Evolutionary conservation across 2,329 filamentous ascomycete genomes (phyloP).

Genomic region (Fusarium bulbicola): DNA sequence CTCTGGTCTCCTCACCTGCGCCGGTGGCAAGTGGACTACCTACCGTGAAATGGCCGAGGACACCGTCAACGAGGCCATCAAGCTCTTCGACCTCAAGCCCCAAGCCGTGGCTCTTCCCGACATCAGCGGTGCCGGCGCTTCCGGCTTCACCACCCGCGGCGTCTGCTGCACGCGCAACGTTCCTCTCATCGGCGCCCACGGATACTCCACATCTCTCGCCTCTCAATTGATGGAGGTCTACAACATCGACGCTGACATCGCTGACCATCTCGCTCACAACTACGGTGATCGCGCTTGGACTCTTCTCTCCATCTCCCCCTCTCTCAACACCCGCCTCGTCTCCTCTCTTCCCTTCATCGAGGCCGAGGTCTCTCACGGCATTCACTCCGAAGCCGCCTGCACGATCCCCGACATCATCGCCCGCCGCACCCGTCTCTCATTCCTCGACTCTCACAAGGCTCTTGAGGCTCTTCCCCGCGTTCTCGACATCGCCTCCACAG

Average conservation of each 20-base stretch:
- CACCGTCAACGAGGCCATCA: constrained; percentile 81
- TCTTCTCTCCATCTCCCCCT: constrained; percentile 63
- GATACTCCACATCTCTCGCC: constrained; percentile 57
- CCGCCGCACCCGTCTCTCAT: constrained; percentile 76
- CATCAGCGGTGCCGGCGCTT: constrained; percentile 70
- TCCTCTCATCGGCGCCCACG: constrained; percentile 79
- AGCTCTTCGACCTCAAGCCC: constrained; percentile 68
- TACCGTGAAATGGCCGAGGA: constrained; percentile 91
- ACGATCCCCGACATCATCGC: constrained; percentile 77
- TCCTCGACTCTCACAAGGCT: constrained; percentile 77
- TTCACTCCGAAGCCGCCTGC: constrained; percentile 77
- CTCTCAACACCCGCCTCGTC: constrained; percentile 70
- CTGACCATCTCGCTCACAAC: constrained; percentile 52
- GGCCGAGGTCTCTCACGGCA: constrained; percentile 76
- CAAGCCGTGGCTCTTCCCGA: constrained; percentile 64
- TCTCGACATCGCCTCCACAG: constrained; percentile 77
- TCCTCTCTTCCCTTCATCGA: constrained; percentile 77
- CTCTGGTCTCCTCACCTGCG: constrained; percentile 81
- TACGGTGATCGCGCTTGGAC: constrained; percentile 73
- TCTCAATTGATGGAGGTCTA: constrained; percentile 50
- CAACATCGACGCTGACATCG: constrained; percentile 52
- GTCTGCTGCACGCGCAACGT: constrained; percentile 79
- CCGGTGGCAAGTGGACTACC: constrained; percentile 88
- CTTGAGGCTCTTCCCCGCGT: constrained; percentile 74
- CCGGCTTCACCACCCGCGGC: constrained; percentile 66